phyloP scores from a whole-genome alignment of 179 eudicot species.

The Kewa caespitosa region DNA sequence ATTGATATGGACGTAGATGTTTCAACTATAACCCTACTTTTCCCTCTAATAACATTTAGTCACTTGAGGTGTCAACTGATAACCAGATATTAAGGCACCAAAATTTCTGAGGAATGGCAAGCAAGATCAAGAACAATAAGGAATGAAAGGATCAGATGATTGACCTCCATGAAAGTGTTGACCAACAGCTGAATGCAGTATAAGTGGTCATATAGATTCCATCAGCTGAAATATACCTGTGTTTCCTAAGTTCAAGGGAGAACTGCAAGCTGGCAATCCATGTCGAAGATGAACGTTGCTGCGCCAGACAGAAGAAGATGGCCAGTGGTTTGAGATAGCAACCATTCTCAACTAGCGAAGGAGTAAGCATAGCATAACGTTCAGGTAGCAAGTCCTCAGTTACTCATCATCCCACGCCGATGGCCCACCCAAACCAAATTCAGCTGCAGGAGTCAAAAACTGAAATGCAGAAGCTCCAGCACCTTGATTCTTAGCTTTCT shows the following conservation, averaged over 20 bases:
- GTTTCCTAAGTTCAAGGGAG: not conserved
- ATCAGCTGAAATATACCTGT: not conserved
- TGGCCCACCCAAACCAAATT: slow-evolving; percentile 80
- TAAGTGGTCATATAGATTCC: no score
- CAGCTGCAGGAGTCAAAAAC: slow-evolving; percentile 35
- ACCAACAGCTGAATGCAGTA: not conserved
- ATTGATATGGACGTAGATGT: no score
- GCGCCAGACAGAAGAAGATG: slow-evolving; percentile 2
- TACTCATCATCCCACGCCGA: slow-evolving; percentile 67
- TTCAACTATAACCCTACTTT: no score
- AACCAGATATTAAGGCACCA: no score
- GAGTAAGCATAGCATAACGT: not conserved
- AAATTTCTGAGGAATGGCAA: not conserved
- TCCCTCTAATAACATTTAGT: no score
- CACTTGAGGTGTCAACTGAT: no score
- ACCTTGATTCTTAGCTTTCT: slow-evolving; percentile 42
- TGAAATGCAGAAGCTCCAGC: slow-evolving; percentile 33
- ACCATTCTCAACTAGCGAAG: not conserved
- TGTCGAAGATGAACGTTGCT: not conserved
- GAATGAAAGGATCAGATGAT: slow-evolving; percentile 10
- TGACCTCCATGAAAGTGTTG: not conserved
- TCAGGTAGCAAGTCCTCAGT: not conserved
- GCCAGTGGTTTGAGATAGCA: not conserved
- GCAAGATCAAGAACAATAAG: not conserved
- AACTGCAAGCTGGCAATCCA: not conserved